phyloP scores from a whole-genome alignment of 1,139 yeast species.

The Protomyces inundatus region DNA sequence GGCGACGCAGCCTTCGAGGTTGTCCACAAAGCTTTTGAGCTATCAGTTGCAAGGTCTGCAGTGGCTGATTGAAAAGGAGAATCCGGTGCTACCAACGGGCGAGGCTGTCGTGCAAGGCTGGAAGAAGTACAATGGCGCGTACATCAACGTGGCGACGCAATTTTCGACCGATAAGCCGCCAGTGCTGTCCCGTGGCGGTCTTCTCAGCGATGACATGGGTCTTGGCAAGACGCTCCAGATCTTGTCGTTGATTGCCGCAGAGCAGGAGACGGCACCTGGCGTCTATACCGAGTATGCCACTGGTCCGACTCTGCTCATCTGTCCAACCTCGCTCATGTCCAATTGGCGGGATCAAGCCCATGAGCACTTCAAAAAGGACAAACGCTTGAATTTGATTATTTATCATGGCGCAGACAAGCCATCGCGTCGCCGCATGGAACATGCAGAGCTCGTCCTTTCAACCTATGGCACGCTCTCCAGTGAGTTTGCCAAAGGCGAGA shows the following conservation, averaged over 20 bases:
- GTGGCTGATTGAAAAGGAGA: constrained; percentile 66
- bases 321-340: constrained; percentile 82
- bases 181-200: constrained; percentile 56
- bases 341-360: constrained; percentile 84
- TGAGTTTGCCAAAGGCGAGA: constrained; percentile 42
- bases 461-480: constrained; percentile 83
- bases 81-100: constrained; percentile 27
- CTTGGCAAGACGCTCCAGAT: constrained; percentile 88
- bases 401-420: constrained; percentile 64
- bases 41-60: constrained; percentile 84
- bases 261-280: constrained; percentile 6
- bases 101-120: constrained; percentile 27
- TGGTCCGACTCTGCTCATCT: constrained; percentile 69
- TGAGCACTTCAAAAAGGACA: constrained; percentile 44
- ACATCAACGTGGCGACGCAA: constrained; percentile 27
- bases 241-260: constrained; percentile 55
- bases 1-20: constrained; percentile 28
- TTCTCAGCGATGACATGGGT: constrained; percentile 95
- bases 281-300: neutral
- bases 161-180: constrained; percentile 19
- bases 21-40: constrained; percentile 50
- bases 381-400: constrained; percentile 40
- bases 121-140: constrained; percentile 62
- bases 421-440: constrained; percentile 35
- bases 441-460: constrained; percentile 58